Conservation (phyloP, 768 basidiomycete genomes). For the Pleurotus eryngii region DNA sequence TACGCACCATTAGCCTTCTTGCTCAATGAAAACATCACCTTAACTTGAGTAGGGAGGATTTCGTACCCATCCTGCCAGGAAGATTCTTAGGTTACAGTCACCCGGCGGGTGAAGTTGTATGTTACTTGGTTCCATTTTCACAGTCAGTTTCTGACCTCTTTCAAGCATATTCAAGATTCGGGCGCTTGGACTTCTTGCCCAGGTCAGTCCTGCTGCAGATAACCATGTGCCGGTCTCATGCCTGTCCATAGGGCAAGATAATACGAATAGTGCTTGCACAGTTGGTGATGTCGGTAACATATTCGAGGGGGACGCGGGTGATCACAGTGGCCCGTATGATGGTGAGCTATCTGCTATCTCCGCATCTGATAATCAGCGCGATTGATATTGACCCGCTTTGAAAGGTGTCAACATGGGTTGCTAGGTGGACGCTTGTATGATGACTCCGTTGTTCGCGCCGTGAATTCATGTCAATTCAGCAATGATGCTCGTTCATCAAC, state of each 20-base stretch:
- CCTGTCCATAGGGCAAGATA: constrained; percentile 51
- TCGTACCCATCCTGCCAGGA: constrained; percentile 40
- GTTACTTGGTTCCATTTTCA: background rate
- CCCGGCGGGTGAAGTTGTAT: constrained; percentile 40
- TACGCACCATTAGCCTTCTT: constrained; percentile 12
- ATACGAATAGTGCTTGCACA: constrained; percentile 42
- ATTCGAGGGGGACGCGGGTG: constrained; percentile 34
- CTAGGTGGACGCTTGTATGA: background rate
- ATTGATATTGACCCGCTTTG: background rate
- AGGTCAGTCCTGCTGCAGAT: constrained; percentile 27
- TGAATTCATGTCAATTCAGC: too few species aligned
- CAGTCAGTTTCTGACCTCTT: background rate
- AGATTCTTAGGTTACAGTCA: constrained; percentile 42
- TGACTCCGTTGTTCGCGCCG: too few species aligned
- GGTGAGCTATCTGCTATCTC: constrained; percentile 16
- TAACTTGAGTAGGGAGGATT: constrained; percentile 29
- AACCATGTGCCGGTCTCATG: background rate
- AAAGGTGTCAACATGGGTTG: constrained; percentile 5
- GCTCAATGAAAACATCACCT: background rate
- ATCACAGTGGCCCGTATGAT: constrained; percentile 42
- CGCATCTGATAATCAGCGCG: background rate
- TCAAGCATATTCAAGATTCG: constrained; percentile 41
- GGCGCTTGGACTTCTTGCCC: constrained; percentile 55
- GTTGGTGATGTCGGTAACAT: constrained; percentile 44
- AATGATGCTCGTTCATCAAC: too few species aligned